Conservation (phyloP, 441 rosid genomes). For the Rhodomyrtus psidioides region DNA sequence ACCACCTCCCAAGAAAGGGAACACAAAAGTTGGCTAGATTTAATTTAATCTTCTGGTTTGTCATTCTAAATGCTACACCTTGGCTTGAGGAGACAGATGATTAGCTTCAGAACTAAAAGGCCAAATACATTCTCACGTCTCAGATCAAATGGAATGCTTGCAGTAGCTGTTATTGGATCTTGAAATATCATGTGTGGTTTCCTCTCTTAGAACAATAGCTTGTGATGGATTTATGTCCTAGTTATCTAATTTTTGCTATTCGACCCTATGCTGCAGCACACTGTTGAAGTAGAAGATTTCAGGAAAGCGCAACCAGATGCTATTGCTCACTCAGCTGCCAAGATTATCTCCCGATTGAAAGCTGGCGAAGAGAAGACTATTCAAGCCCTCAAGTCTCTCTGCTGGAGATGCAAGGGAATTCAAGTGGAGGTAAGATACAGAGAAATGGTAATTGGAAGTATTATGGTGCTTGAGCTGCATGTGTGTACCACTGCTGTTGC, state of each 20-base stretch:
- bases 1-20: neutral
- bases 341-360: slow-evolving; percentile 61
- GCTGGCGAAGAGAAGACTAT: slow-evolving; percentile 55
- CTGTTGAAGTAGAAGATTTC: slow-evolving; percentile 72
- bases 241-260: neutral
- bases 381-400: slow-evolving; percentile 66
- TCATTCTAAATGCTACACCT: neutral
- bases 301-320: slow-evolving; percentile 76
- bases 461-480: neutral
- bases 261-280: slow-evolving; percentile 32
- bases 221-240: neutral
- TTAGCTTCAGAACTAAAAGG: neutral
- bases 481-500: neutral
- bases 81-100: neutral
- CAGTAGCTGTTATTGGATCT: neutral
- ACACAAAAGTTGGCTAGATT: neutral
- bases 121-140: neutral
- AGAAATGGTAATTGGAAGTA: neutral
- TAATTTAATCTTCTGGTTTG: neutral
- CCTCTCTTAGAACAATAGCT: neutral
- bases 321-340: slow-evolving; percentile 62
- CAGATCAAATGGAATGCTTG: neutral
- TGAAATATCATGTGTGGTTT: neutral
- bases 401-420: slow-evolving; percentile 78
- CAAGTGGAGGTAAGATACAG: slow-evolving; percentile 75